Conservation (phyloP, 225 moss, liverwort and hornwort genomes). For the Bryoerythrophyllum caledonicum region DNA sequence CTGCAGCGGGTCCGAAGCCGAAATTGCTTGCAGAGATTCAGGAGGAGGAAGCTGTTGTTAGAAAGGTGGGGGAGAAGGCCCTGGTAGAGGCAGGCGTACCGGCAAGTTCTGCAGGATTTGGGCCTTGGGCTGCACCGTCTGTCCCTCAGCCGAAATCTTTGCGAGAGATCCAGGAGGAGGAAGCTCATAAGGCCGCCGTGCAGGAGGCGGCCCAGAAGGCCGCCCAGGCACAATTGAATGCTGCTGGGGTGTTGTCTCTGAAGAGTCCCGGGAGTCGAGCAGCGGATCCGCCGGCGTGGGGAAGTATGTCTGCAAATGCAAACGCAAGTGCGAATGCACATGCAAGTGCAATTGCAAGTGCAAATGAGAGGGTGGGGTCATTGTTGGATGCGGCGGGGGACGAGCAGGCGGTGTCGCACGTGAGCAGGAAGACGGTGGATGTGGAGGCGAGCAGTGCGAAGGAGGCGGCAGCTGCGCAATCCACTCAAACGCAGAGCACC, state of each 20-base stretch:
- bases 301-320: slow-evolving; percentile 11
- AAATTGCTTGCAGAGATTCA: slow-evolving; percentile 86
- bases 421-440: slow-evolving; percentile 26
- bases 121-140: slow-evolving; percentile 75
- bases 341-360: too few species aligned
- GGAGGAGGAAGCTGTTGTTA: slow-evolving; percentile 70
- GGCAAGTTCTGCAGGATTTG: slow-evolving; percentile 51
- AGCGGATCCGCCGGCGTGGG: slow-evolving; percentile 51
- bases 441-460: slow-evolving; percentile 20
- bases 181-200: slow-evolving; percentile 44
- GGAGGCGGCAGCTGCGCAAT: slow-evolving; percentile 37
- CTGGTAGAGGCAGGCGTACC: slow-evolving; percentile 43
- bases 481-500: slow-evolving; percentile 32
- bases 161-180: slow-evolving; percentile 96
- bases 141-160: slow-evolving; percentile 66
- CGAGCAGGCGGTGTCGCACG: slow-evolving; percentile 16
- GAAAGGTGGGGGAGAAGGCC: slow-evolving; percentile 52
- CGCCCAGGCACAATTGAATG: slow-evolving; percentile 9
- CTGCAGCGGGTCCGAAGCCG: slow-evolving; percentile 49
- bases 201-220: slow-evolving; percentile 7
- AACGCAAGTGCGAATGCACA: not conserved
- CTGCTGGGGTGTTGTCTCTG: slow-evolving; percentile 29
- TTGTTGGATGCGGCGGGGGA: slow-evolving; percentile 39
- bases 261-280: slow-evolving; percentile 30
- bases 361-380: slow-evolving; percentile 28